Conservation (phyloP, 2,329 filamentous ascomycete genomes). For the Pyrenochaeta sp. region DNA sequence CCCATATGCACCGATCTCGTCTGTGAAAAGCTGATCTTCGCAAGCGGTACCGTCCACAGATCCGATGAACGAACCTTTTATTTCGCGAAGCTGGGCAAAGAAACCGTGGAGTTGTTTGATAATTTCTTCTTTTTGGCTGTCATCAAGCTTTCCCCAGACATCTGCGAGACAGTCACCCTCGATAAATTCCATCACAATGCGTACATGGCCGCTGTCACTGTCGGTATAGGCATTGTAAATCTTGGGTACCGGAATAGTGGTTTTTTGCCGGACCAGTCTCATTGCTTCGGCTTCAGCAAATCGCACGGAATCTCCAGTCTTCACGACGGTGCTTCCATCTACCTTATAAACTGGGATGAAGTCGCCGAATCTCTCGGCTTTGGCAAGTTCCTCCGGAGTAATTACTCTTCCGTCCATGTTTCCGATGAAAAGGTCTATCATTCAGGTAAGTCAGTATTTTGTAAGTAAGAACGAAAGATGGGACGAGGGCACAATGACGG, state of each 20-base stretch:
- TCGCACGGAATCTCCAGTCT: neutral
- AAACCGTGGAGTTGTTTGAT: neutral
- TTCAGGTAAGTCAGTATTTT: no score
- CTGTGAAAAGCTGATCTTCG: neutral
- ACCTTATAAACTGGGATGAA: neutral
- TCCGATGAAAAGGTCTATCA: no score
- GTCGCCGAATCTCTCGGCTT: neutral
- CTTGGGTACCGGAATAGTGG: neutral
- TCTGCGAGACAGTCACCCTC: conserved; percentile 16
- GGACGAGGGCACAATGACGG: no score
- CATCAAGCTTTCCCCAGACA: neutral
- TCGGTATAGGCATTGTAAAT: conserved; percentile 18
- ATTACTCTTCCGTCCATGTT: neutral
- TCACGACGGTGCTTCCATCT: neutral
- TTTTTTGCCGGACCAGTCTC: neutral
- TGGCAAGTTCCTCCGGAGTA: neutral
- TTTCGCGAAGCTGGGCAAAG: neutral
- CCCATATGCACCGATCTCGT: neutral
- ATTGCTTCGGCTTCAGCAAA: neutral
- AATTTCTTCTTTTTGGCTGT: neutral
- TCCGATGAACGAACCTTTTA: neutral
- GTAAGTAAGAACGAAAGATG: no score
- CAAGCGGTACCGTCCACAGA: neutral
- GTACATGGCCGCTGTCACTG: conserved; percentile 8
- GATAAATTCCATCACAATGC: conserved; percentile 28